Conservation (phyloP, 768 basidiomycete species). For the Amanita rimosa region DNA sequence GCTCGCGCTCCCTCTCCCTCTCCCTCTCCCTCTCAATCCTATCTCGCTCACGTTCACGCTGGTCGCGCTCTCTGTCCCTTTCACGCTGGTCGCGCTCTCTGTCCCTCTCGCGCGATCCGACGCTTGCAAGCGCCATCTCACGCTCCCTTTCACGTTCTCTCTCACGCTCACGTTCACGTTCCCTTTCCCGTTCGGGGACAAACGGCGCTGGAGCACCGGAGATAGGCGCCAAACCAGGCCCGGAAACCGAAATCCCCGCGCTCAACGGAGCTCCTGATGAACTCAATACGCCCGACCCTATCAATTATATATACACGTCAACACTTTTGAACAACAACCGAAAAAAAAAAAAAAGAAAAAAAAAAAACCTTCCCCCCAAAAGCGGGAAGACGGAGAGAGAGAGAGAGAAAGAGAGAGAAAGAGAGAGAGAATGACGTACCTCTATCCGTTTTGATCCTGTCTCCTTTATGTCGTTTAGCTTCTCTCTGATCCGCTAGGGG, state of each 20-base stretch:
- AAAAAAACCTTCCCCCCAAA: neutral
- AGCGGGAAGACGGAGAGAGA: too few relatives aligned
- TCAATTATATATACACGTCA: neutral
- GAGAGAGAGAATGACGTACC: constrained; percentile 17
- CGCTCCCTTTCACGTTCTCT: constrained; percentile 3
- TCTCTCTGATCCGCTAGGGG: constrained; percentile 37
- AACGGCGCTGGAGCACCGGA: constrained; percentile 1
- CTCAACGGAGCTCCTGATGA: constrained; percentile 12
- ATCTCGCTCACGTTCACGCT: constrained; percentile 4
- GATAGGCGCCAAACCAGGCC: neutral
- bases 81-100: constrained; percentile 6
- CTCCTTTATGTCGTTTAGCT: constrained; percentile 46
- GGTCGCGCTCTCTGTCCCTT: constrained; percentile 5
- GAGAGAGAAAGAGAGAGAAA: too few relatives aligned
- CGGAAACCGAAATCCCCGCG: constrained; percentile 4
- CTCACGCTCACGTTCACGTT: constrained; percentile 3
- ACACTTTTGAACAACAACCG: neutral
- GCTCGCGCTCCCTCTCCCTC: constrained; percentile 1
- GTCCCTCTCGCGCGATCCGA: constrained; percentile 5
- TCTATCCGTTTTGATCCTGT: constrained; percentile 25
- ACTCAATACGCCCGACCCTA: constrained; percentile 15
- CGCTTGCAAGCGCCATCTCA: neutral
- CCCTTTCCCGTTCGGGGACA: constrained; percentile 4
- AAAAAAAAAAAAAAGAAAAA: neutral
- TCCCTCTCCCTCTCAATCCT: neutral